Evolutionary conservation across 345 rosid species (phyloP).

Genomic region (Abelmoschus esculentus): DNA sequence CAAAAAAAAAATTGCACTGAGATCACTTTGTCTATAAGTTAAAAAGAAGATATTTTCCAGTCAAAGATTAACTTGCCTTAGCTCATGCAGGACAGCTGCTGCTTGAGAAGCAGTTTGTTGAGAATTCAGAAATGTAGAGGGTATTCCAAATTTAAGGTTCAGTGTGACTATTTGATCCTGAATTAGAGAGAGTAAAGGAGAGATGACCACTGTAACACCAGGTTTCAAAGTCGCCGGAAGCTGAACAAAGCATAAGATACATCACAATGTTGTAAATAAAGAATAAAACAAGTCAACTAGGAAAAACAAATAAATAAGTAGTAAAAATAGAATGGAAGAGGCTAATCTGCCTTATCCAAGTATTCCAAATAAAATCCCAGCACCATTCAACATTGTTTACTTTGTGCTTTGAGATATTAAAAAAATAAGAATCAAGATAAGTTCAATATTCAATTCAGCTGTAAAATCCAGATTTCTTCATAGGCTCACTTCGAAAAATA

Average conservation of each 20-base stretch:
- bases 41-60: not conserved
- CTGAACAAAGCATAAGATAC: constrained; percentile 28
- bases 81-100: constrained; percentile 67
- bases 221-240: constrained; percentile 81
- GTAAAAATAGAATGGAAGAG: not conserved
- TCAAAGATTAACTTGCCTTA: constrained; percentile 46
- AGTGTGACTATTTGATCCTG: constrained; percentile 85
- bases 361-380: not conserved
- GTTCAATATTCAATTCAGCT: not conserved
- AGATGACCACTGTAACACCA: constrained; percentile 80
- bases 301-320: not conserved
- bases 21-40: not conserved
- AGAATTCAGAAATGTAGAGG: constrained; percentile 82
- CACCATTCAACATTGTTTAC: not conserved
- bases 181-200: constrained; percentile 78
- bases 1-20: not conserved
- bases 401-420: not conserved
- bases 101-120: constrained; percentile 79
- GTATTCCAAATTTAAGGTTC: constrained; percentile 73
- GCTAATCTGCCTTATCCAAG: not conserved
- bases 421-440: not conserved
- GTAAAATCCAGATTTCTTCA: not conserved
- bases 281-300: not conserved
- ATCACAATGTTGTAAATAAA: not conserved
- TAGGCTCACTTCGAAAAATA: not conserved